Evolutionary conservation across 208 protist species (phyloP), one percentile per base, ranked within the genome.

Genomic region (Balamuthia mandrillaris): DNA sequence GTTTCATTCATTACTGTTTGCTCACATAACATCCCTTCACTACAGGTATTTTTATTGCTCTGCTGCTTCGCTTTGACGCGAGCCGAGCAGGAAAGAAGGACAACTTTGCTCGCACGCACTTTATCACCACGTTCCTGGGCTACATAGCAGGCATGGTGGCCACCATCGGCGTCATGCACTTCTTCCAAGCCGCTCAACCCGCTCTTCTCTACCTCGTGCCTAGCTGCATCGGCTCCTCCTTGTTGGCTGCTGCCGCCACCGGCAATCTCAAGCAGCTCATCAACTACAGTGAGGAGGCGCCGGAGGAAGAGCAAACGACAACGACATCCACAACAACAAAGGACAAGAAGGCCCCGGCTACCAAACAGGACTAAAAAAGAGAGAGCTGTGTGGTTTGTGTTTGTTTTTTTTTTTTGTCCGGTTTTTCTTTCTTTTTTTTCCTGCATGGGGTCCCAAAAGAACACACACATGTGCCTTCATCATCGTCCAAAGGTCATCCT

Each of bases 111-210:
- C 12, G 41, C 44, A 52, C 72, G 31, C 98, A 98, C 91, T 98
- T 98, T 85, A 60, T 74, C 39, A 81, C 91, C 3, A 88, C 91
- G 24, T 84, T 98, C 9, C 56, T 96, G 18, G 92, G 95, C 3
- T 99, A 98, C 85, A 75, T 91, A 16, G 29, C 95, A 18, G 97
- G 96, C 75, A 86, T 99, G 33, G 70, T 95, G 5, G 95, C 95
- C 74, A 98, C 96, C 14, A 96, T 99, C 90, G 90, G 65, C 37
- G 95, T 98, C 35, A 98, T 99, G 97, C 39, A 97, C n/a, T 83
- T 96, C 29, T 98, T 96, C 84, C 79, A 95, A 65, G 92, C 95
- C 83, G 97, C 96, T 10, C 97, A 79, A 44, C 93, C 93, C 61
- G 93, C 93, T n/a, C 78, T 95, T 10, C 89, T 95, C 49, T 95